A percentile compares a stretch with the other conserved stretches of the same genome.
These are phyloP conservation scores for Aspergillus hortae DNA, from an alignment of 2,329 filamentous ascomycete genomes.

Conservation along the genomic window DNA sequence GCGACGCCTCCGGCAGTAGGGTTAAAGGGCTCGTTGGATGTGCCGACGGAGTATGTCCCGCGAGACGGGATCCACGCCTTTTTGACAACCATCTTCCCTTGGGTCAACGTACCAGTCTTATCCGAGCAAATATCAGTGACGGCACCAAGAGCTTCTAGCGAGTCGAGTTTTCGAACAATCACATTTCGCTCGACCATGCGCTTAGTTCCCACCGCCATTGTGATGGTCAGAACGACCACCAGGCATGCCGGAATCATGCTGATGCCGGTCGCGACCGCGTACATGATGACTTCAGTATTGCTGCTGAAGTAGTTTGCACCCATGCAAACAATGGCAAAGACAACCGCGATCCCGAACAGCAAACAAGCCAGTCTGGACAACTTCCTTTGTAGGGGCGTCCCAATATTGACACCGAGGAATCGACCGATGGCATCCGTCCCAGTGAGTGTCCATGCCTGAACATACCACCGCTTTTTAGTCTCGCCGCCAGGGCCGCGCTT, in stretches of 20 bases:
- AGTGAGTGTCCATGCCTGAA: constrained; percentile 46
- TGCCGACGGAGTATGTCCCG: constrained; percentile 54
- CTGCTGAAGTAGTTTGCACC: constrained; percentile 55
- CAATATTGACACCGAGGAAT: constrained; percentile 64
- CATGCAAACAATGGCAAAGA: constrained; percentile 66
- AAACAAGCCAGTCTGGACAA: constrained; percentile 62
- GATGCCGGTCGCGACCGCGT: constrained; percentile 54
- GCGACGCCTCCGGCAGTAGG: constrained; percentile 48
- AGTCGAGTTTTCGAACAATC: constrained; percentile 53
- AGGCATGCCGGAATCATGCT: constrained; percentile 59
- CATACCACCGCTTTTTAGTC: constrained; percentile 27
- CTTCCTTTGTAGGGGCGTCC: constrained; percentile 65
- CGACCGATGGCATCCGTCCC: constrained; percentile 53
- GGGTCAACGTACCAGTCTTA: constrained; percentile 51
- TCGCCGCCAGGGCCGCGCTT: constrained; percentile 46
- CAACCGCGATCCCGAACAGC: constrained; percentile 60
- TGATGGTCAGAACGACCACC: constrained; percentile 62
- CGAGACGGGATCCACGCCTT: constrained; percentile 49
- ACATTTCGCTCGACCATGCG: constrained; percentile 52
- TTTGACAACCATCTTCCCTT: constrained; percentile 49
- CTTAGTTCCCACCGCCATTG: constrained; percentile 58
- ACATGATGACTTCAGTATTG: constrained; percentile 57
- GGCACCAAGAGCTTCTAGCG: constrained; percentile 56
- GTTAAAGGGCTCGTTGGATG: constrained; percentile 53
- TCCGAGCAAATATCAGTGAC: constrained; percentile 45